Conservation (phyloP, 1,139 yeast genomes). For the Meyerozyma smithsonii region DNA sequence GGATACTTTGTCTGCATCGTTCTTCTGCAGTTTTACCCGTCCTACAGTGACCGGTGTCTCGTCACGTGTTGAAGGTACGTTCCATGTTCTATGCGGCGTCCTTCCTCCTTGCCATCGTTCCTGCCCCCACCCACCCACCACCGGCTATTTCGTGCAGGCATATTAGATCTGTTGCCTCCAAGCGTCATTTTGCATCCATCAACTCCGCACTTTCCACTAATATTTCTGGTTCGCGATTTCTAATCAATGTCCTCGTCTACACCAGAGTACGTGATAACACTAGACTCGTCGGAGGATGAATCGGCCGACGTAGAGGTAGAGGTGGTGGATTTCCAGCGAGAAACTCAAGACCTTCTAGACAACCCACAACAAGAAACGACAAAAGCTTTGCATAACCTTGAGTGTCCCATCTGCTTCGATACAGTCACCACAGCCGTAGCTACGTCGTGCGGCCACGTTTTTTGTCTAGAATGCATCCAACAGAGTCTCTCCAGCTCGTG, state of each 20-base stretch:
- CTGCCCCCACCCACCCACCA: too few species aligned
- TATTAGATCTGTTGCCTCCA: not conserved
- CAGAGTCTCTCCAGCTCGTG: slow-evolving; percentile 38
- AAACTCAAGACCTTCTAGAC: slow-evolving; percentile 31
- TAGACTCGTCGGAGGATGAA: slow-evolving; percentile 17
- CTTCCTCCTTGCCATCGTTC: too few species aligned
- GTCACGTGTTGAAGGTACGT: too few species aligned
- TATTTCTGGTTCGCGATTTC: not conserved
- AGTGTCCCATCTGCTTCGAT: slow-evolving; percentile 47
- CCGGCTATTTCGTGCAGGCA: not conserved
- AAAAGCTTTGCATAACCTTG: slow-evolving; percentile 33
- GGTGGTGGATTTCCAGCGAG: slow-evolving; percentile 33
- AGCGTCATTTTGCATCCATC: not conserved
- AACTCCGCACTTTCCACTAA: not conserved
- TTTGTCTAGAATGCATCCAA: slow-evolving; percentile 42
- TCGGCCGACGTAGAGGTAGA: slow-evolving; percentile 38
- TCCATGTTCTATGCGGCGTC: too few species aligned
- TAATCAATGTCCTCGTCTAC: not conserved
- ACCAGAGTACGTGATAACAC: slow-evolving; percentile 8
- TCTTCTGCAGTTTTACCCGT: too few species aligned
- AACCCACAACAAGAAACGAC: slow-evolving; percentile 23
- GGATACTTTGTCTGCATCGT: too few species aligned
- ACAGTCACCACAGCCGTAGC: slow-evolving; percentile 36
- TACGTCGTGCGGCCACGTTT: slow-evolving; percentile 44
- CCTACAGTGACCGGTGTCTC: too few species aligned